phyloP scores from a whole-genome alignment of 2,329 filamentous ascomycete species.

The Elsinoe perseae region DNA sequence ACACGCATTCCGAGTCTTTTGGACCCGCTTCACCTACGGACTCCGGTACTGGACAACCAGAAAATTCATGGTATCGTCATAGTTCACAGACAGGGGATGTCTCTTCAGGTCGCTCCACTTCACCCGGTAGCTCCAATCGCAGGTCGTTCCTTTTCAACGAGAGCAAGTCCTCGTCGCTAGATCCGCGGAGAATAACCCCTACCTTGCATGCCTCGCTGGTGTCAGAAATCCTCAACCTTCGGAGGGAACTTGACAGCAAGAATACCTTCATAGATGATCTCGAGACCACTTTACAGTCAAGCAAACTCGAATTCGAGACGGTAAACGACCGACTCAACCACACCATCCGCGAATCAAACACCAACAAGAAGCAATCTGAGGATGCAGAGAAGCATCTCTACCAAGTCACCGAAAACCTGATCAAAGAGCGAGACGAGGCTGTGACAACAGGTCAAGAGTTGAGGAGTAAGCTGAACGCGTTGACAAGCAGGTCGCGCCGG shows the following conservation, averaged over 20 bases:
- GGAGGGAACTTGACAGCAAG: conserved; percentile 86
- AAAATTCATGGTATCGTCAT: conserved; percentile 15
- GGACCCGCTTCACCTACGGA: conserved; percentile 6
- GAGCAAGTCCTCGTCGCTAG: conserved; percentile 66
- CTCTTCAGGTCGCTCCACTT: conserved; percentile 12
- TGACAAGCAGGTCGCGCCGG: conserved; percentile 66
- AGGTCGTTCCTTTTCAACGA: conserved; percentile 39
- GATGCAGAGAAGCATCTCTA: conserved; percentile 81
- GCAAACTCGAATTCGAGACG: conserved; percentile 65
- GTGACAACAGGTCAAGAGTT: conserved; percentile 64
- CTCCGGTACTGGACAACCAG: conserved; percentile 5
- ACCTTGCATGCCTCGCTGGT: conserved; percentile 91
- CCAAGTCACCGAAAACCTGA: conserved; percentile 74
- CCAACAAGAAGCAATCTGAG: conserved; percentile 75
- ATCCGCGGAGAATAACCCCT: conserved; percentile 88
- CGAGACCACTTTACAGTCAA: conserved; percentile 63
- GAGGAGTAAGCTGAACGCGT: conserved; percentile 65
- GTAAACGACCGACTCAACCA: conserved; percentile 55
- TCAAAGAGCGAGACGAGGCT: conserved; percentile 77
- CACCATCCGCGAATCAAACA: conserved; percentile 67
- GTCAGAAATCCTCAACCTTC: conserved; percentile 80
- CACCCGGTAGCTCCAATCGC: conserved; percentile 1
- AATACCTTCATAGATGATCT: conserved; percentile 76
- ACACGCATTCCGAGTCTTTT: conserved; percentile 3
- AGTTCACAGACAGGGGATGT: conserved; percentile 11